Conservation (phyloP, 1,284 basidiomycete species). For the Coriolopsis trogii region DNA sequence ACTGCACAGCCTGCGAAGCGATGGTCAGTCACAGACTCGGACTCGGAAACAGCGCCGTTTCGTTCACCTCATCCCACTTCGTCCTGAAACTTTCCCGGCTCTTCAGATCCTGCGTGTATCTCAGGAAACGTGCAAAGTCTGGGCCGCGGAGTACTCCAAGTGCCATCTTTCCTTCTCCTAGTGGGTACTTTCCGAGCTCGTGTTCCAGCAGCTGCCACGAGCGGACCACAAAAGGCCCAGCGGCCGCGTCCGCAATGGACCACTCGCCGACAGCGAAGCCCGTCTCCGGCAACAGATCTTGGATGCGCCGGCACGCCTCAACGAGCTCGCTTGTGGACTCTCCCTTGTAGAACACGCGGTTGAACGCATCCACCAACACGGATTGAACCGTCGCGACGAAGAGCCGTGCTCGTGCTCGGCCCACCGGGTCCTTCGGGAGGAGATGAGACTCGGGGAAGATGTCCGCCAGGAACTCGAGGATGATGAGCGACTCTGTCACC, state of each 20-base stretch:
- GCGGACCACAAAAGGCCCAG: slow-evolving; percentile 41
- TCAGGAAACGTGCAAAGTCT: slow-evolving; percentile 28
- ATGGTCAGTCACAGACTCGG: too few relatives aligned
- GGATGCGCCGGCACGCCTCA: slow-evolving; percentile 32
- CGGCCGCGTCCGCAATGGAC: slow-evolving; percentile 57
- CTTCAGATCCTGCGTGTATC: slow-evolving; percentile 29
- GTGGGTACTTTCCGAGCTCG: slow-evolving; percentile 2
- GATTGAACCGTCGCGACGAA: slow-evolving; percentile 55
- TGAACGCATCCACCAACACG: slow-evolving; percentile 41
- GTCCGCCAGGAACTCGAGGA: too few relatives aligned
- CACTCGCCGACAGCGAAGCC: slow-evolving; percentile 40
- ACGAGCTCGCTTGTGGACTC: slow-evolving; percentile 40
- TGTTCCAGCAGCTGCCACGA: slow-evolving; percentile 25
- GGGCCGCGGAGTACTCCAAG: slow-evolving; percentile 15
- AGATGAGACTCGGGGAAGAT: slow-evolving; percentile 45
- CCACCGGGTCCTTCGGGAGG: slow-evolving; percentile 55
- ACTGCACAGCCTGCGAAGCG: background rate
- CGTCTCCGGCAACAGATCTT: slow-evolving; percentile 33
- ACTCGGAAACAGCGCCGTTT: too few relatives aligned
- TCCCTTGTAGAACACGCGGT: slow-evolving; percentile 32
- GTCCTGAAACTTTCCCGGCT: slow-evolving; percentile 26
- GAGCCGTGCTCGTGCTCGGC: slow-evolving; percentile 57
- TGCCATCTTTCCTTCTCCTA: background rate
- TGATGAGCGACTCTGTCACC: slow-evolving; percentile 61
- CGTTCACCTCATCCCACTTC: slow-evolving; percentile 32